Conservation (phyloP, 2,329 filamentous ascomycete species). For the Myriosclerotinia curreyana region DNA sequence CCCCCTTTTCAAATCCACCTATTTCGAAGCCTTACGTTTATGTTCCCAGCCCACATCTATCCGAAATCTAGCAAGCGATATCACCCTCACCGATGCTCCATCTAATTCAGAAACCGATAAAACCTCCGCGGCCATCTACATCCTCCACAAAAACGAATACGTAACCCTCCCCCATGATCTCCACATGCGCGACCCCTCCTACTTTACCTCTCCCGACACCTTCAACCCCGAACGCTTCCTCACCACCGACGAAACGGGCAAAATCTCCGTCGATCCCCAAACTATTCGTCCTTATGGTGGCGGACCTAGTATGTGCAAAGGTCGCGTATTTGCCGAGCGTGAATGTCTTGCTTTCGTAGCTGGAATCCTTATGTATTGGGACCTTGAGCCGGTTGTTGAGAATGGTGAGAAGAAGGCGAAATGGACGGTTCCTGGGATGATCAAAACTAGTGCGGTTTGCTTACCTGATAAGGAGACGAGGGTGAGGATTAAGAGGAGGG, state of each 20-base stretch:
- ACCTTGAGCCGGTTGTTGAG: slow-evolving; percentile 48
- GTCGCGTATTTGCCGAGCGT: slow-evolving; percentile 49
- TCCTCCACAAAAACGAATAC: slow-evolving; percentile 44
- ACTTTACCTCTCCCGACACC: slow-evolving; percentile 42
- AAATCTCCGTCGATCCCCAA: slow-evolving; percentile 27
- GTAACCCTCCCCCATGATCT: slow-evolving; percentile 46
- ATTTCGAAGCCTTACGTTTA: slow-evolving; percentile 47
- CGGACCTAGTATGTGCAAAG: slow-evolving; percentile 49
- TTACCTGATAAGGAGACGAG: slow-evolving; percentile 51
- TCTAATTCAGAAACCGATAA: slow-evolving; percentile 31
- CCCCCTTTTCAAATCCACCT: slow-evolving; percentile 46
- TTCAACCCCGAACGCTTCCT: slow-evolving; percentile 50
- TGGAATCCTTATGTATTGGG: slow-evolving; percentile 54
- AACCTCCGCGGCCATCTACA: slow-evolving; percentile 42
- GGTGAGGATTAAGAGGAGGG: slow-evolving; percentile 50
- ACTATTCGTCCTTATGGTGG: slow-evolving; percentile 50
- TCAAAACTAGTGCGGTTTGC: slow-evolving; percentile 48
- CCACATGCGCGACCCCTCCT: slow-evolving; percentile 43
- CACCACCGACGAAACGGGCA: neutral
- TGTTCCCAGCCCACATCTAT: slow-evolving; percentile 45
- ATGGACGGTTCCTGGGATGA: slow-evolving; percentile 52
- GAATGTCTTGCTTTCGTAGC: slow-evolving; percentile 51
- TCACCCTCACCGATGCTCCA: slow-evolving; percentile 30
- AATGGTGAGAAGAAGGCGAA: slow-evolving; percentile 32
- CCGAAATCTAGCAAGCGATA: slow-evolving; percentile 43